Percentiles rank a stretch among this genome's conserved stretches.
These are phyloP conservation scores for Starmerella sp. DNA, from an alignment of 805 yeast species.

Conservation along the genomic window DNA sequence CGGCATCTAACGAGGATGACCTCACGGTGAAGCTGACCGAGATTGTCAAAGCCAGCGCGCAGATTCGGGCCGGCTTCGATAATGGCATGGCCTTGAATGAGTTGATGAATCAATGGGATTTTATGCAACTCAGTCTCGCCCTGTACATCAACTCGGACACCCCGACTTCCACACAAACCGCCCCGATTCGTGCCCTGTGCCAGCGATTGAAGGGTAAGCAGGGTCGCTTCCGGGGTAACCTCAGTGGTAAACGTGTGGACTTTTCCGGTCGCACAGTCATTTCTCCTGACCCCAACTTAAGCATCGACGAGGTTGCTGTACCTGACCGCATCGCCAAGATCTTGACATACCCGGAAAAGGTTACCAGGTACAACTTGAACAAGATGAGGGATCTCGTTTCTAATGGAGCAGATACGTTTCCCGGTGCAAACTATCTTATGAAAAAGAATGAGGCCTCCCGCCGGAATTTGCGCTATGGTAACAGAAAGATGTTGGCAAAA, in stretches of 20 bases:
- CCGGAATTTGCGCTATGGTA: constrained; percentile 82
- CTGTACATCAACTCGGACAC: constrained; percentile 96
- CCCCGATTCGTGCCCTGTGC: constrained; percentile 88
- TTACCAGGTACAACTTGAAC: constrained; percentile 72
- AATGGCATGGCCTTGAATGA: constrained; percentile 88
- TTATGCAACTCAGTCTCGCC: constrained; percentile 86
- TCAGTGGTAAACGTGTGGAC: constrained; percentile 97
- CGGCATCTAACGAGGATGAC: constrained; percentile 93
- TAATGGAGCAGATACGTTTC: constrained; percentile 81
- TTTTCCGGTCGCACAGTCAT: constrained; percentile 97
- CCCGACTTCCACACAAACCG: constrained; percentile 49
- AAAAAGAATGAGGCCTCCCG: constrained; percentile 63
- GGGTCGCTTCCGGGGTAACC: constrained; percentile 96
- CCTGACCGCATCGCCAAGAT: constrained; percentile 95
- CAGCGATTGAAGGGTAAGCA: constrained; percentile 97
- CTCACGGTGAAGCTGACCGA: constrained; percentile 91
- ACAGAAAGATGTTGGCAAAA: constrained; percentile 63
- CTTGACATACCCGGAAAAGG: constrained; percentile 89
- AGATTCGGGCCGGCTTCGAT: constrained; percentile 88
- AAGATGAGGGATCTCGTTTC: constrained; percentile 63
- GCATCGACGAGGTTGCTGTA: constrained; percentile 95
- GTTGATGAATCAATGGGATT: constrained; percentile 99
- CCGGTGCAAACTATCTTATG: constrained; percentile 89
- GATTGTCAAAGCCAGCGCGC: constrained; percentile 91
- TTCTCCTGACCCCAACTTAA: constrained; percentile 93